phyloP scores from a whole-genome alignment of 371 early-diverging fungal species.

The Fennellomyces sp. region DNA sequence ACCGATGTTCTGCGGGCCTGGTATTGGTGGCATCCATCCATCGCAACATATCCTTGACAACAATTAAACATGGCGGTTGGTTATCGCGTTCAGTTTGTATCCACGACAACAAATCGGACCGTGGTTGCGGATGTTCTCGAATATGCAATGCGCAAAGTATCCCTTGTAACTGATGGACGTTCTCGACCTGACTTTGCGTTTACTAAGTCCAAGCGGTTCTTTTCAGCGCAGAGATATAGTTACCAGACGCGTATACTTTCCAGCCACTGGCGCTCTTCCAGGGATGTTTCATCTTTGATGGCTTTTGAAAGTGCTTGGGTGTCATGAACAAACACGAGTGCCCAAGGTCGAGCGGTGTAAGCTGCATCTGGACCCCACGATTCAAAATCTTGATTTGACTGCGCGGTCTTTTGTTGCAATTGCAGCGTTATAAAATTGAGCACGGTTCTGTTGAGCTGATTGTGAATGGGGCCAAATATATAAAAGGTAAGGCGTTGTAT shows the following conservation, averaged over 20 bases:
- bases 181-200: slow-evolving; percentile 16
- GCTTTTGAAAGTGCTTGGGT: neutral
- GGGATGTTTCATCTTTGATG: neutral
- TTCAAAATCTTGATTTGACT: neutral
- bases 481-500: neutral
- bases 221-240: neutral
- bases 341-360: slow-evolving; percentile 14
- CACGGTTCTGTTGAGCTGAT: slow-evolving; percentile 3
- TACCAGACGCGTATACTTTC: slow-evolving; percentile 18
- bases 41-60: slow-evolving; percentile 23
- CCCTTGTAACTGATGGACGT: slow-evolving; percentile 7
- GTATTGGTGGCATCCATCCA: neutral
- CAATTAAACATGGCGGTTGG: slow-evolving; percentile 33
- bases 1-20: neutral
- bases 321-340: slow-evolving; percentile 6
- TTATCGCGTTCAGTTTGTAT: slow-evolving; percentile 26
- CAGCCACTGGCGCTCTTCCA: slow-evolving; percentile 10
- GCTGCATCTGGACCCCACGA: neutral
- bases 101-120: slow-evolving; percentile 17
- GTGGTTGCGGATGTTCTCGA: neutral
- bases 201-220: neutral
- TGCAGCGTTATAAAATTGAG: slow-evolving; percentile 11
- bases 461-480: neutral
- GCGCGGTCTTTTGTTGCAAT: slow-evolving; percentile 6
- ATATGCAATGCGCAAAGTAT: slow-evolving; percentile 12